Base-by-base conservation (phyloP, 768 basidiomycete genomes). In the Panaeolus papilionaceus region DNA sequence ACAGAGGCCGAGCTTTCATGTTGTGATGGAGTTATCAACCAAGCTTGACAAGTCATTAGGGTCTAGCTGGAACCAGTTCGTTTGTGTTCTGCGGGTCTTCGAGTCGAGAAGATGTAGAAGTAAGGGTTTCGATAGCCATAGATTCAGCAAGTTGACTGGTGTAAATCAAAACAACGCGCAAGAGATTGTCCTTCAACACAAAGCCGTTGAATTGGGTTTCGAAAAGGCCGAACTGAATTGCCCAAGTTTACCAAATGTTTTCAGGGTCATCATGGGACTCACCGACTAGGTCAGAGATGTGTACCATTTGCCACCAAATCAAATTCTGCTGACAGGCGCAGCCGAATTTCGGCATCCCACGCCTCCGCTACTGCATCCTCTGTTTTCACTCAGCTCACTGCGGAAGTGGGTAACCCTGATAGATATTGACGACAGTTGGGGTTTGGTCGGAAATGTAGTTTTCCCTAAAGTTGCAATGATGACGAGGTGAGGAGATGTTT, bases 211-310 rank as follows among this genome's bases (percentile, higher is more conserved):
- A 47, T 47, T 47, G 26, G 47, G 9, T 23, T 7, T 9, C 23
- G 20, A 9, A 44, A 51, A 14, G 26, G 23, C 18, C 14, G 18
- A 1, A 47, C 14, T 58, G 14, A 14, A 28, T 58, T 58, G 28
- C 1, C 28, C 28, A 58, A 58, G 54, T 58, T 16, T 9, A 37
- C 26, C 10, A 58, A 33, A 58, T 2, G 54, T 33, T 58, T 6
- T 58, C 54, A 58, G 54, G 54, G 54, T 58, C 54, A 58, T 58
- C 54, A 28, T 28, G 54, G 54, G 54, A 49, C 47, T 49, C 6
- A n/a, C n/a, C n/a, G n/a, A n/a, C n/a, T n/a, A n/a, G 54, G 26
- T 58, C 33, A 14, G 28, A n/a, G 45, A 58, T 58, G 10, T 33
- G 54, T 58, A 58, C 33, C 54, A 58, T 58, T 58, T 23, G 28